Base-by-base conservation (phyloP, 1,139 yeast genomes). In the Candida sp. region DNA sequence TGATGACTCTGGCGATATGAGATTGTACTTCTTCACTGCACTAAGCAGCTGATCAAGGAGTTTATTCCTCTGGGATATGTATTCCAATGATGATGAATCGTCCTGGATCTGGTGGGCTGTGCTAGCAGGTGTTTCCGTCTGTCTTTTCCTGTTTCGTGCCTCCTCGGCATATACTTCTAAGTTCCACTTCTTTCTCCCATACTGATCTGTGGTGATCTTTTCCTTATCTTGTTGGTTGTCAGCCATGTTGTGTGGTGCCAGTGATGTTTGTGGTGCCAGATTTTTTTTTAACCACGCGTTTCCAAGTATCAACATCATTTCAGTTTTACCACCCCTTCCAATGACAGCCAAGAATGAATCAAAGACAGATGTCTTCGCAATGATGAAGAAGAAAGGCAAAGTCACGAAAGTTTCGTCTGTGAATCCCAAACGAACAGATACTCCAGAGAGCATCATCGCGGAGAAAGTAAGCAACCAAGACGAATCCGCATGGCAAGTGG, bases 161-260 rank as follows among this genome's bases (percentile, higher is more conserved):
- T 75, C 75, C 46, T 74, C 63, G 1, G 81, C 85, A 57, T 86
- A 87, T 31, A 83, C 88, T 17, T 85, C 87, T 32, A 80, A 77
- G 58, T 88, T 83, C 96, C 96, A 88, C 7, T 84, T 78, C 54
- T 83, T 77, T 54, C 93, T 71, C 1, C 92, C 93, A 62, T 83
- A 86, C 55, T 75, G 80, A 54, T 78, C 82, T 4, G 67, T 61
- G 27, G 65, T 48, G 27, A 56, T 51, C 48, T 65, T 65, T 7
- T 53, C 57, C 5, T 42, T 46, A 4, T 49, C 37, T n/a, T 52
- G 8, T 52, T 46, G 53, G 22, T 12, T 37, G 38, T 26, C 7
- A 12, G 30, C 25, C 41, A 38, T 38, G n/a, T n/a, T 4, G 30
- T n/a, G n/a, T 22, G 47, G 5, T 40, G 12, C 7, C 32, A 31